A percentile compares a stretch with the other conserved stretches of the same genome.
phyloP scores from a whole-genome alignment of 768 basidiomycete genomes.

The Trametes cubensis region DNA sequence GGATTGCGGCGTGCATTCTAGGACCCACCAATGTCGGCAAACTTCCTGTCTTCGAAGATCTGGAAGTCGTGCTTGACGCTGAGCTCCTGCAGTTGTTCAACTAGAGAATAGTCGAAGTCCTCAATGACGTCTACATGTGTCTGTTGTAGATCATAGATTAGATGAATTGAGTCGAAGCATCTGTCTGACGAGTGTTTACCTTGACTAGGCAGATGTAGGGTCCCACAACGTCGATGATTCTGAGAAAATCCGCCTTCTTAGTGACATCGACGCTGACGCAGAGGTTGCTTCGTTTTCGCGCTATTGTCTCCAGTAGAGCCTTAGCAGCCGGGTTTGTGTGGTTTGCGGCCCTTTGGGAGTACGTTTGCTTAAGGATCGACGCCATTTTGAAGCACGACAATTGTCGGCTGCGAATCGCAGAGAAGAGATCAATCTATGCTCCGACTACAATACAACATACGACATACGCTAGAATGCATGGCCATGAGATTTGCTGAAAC shows the following conservation, averaged over 20 bases:
- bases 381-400: slow-evolving; percentile 35
- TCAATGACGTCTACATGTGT: slow-evolving; percentile 96
- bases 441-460: no score
- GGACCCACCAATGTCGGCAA: slow-evolving; percentile 91
- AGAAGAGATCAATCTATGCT: neutral
- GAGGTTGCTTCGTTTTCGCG: slow-evolving; percentile 86
- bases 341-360: slow-evolving; percentile 58
- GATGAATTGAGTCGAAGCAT: slow-evolving; percentile 22
- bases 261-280: slow-evolving; percentile 97
- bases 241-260: slow-evolving; percentile 72
- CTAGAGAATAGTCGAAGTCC: slow-evolving; percentile 78
- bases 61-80: slow-evolving; percentile 86
- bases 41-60: slow-evolving; percentile 98
- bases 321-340: slow-evolving; percentile 78
- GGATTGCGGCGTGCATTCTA: neutral
- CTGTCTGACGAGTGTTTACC: slow-evolving; percentile 46
- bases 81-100: slow-evolving; percentile 69
- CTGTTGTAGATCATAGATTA: slow-evolving; percentile 48
- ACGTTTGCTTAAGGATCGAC: slow-evolving; percentile 50
- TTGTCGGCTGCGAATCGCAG: neutral
- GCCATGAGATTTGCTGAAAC: no score
- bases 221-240: slow-evolving; percentile 86
- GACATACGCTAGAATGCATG: no score
- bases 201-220: slow-evolving; percentile 93
- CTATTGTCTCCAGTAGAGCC: slow-evolving; percentile 78